Evolutionary conservation across 2,329 filamentous ascomycete species (phyloP).

Genomic region (Neofusicoccum sp.): DNA sequence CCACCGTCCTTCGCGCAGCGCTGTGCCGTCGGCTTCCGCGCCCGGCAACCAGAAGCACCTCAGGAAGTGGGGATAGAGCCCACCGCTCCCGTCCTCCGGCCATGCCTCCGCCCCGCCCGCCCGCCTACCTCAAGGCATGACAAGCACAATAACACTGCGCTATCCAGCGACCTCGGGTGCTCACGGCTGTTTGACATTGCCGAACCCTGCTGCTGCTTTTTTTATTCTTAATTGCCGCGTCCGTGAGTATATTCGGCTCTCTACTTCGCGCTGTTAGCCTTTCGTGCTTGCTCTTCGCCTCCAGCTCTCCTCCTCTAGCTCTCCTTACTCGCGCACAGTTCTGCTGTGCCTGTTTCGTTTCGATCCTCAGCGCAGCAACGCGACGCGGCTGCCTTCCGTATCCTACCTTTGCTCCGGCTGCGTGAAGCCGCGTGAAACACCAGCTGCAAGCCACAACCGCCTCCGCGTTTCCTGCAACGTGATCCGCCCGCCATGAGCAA

Average conservation of each 20-base stretch:
- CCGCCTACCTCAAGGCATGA: background rate
- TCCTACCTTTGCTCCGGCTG: background rate
- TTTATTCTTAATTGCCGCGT: background rate
- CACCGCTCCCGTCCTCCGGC: background rate
- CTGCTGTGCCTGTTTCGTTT: constrained; percentile 9
- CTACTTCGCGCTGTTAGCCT: no score
- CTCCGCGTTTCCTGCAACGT: background rate
- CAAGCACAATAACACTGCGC: background rate
- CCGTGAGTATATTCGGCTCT: no score
- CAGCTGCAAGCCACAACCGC: background rate
- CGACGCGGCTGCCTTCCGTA: background rate
- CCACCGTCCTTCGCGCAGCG: background rate
- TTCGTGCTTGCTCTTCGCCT: no score
- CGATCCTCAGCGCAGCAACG: background rate
- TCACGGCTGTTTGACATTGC: background rate
- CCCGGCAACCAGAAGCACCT: constrained; percentile 4
- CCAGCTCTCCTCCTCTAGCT: no score
- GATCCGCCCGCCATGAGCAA: background rate
- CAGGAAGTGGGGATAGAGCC: background rate
- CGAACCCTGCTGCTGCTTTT: background rate
- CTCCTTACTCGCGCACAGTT: background rate
- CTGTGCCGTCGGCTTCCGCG: constrained; percentile 6
- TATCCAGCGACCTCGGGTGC: background rate
- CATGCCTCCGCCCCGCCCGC: background rate
- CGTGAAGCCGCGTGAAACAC: background rate